Base-by-base conservation (phyloP, 2,329 filamentous ascomycete species). In the Neospermospora avenae region DNA sequence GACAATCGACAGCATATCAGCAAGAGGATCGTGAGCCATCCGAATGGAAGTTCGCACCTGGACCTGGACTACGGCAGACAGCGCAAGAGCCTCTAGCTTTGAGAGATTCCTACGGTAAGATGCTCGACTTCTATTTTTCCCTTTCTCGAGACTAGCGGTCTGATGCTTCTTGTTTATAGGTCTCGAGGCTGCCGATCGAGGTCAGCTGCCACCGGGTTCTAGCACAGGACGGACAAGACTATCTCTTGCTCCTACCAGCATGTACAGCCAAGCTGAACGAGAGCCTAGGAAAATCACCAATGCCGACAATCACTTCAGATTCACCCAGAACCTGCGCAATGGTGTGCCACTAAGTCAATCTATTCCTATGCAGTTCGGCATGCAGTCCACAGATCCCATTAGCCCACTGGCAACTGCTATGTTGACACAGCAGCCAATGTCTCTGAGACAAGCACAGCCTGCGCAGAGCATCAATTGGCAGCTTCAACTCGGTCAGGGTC, bases 271-370 rank as follows among this genome's bases (percentile, higher is more conserved):
- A 25, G 57, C 57, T 44, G 60, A 57, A 28, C 46, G 39, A 18
- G 63, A 67, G 41, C 49, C 56, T 5, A 63, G 62, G 54, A 53
- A 54, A 11, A 55, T 69, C 11, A 63, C 28, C 24, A 67, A 65
- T 61, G 63, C 65, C 11, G 62, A 70, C n/a, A 67, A 70, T 63
- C 63, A 68, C 58, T 72, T 71, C 56, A 63, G 58, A 56, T 65
- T 71, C 55, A 55, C 66, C 31, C 65, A 67, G 42, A 67, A 70
- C 45, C 35, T 67, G 22, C 65, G 62, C 39, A 63, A 65, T 31
- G 63, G 60, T 46, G 35, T 57, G 14, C 49, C 65, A 16, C 28
- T 68, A 13, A 61, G 37, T 35, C 62, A 63, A 45, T n/a, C 54
- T 25, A 37, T 44, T 42, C 44, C 45, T 16, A 59, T 44, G 35